phyloP scores from a whole-genome alignment of 768 basidiomycete species.

The Sporobolomyces pararoseus region DNA sequence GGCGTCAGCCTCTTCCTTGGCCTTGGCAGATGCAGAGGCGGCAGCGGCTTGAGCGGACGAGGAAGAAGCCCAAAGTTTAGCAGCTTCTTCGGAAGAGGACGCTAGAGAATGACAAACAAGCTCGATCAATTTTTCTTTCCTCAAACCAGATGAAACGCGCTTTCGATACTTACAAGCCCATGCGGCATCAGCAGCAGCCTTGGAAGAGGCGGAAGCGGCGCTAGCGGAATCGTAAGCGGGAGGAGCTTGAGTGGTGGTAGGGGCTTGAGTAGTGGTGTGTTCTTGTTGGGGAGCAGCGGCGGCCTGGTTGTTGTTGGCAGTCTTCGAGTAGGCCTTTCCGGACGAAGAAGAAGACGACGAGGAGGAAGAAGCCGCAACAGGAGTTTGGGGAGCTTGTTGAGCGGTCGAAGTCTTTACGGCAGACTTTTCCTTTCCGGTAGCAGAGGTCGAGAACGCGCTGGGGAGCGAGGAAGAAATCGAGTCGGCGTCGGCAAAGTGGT shows the following conservation, averaged over 20 bases:
- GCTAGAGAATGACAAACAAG: neutral
- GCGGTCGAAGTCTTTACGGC: conserved; percentile 17
- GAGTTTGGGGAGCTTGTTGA: conserved; percentile 1
- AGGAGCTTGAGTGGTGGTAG: conserved; percentile 3
- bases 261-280: neutral
- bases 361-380: conserved; percentile 8
- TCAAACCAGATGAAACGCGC: no score
- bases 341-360: no score
- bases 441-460: conserved; percentile 4
- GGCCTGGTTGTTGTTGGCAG: neutral
- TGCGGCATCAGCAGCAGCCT: conserved; percentile 23
- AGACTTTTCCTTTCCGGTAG: conserved; percentile 12
- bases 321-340: conserved; percentile 8
- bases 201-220: conserved; percentile 12
- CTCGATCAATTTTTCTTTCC: no score
- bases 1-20: neutral
- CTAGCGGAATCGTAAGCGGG: conserved; percentile 12
- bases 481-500: conserved; percentile 25
- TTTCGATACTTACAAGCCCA: conserved; percentile 7
- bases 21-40: conserved; percentile 16
- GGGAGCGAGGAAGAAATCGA: neutral
- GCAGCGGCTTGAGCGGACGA: conserved; percentile 20
- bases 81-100: conserved; percentile 10
- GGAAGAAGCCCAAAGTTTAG: conserved; percentile 20
- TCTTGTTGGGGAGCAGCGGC: neutral